Evolutionary conservation across 2,329 filamentous ascomycete species (phyloP).

Genomic region (Chaetomium strumarium): DNA sequence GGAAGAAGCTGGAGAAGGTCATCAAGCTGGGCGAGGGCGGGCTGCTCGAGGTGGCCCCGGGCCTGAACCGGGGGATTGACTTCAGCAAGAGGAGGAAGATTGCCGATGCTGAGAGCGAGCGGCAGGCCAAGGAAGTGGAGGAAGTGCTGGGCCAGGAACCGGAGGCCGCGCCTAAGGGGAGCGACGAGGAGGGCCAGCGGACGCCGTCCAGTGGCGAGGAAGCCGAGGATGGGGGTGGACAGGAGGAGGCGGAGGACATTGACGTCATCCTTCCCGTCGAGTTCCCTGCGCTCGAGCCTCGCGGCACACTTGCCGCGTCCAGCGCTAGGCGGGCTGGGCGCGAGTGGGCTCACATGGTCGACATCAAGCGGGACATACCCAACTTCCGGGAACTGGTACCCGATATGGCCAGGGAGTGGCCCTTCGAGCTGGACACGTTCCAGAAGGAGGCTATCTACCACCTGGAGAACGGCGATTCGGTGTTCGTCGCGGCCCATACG

Average conservation of each 20-base stretch:
- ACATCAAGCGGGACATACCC: slow-evolving; percentile 86
- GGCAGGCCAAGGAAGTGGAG: slow-evolving; percentile 65
- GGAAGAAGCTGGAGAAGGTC: slow-evolving; percentile 67
- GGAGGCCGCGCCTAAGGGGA: slow-evolving; percentile 31
- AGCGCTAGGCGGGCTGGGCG: slow-evolving; percentile 67
- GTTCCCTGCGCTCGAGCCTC: slow-evolving; percentile 85
- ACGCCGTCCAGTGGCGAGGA: slow-evolving; percentile 22
- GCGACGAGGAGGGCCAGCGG: slow-evolving; percentile 31
- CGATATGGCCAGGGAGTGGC: slow-evolving; percentile 93
- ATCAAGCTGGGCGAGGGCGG: slow-evolving; percentile 80
- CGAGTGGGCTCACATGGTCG: slow-evolving; percentile 98
- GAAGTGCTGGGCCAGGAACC: slow-evolving; percentile 49
- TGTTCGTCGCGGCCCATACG: slow-evolving; percentile 96
- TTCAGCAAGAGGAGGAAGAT: slow-evolving; percentile 57
- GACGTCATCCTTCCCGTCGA: slow-evolving; percentile 86
- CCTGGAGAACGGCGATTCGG: slow-evolving; percentile 90
- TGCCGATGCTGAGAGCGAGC: slow-evolving; percentile 52
- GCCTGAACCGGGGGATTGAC: slow-evolving; percentile 71
- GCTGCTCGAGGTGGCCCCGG: slow-evolving; percentile 75
- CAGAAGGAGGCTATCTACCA: slow-evolving; percentile 99
- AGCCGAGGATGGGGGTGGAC: slow-evolving; percentile 27
- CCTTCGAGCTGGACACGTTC: slow-evolving; percentile 95
- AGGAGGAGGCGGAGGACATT: slow-evolving; percentile 57
- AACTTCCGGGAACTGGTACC: slow-evolving; percentile 92
- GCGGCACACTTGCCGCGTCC: slow-evolving; percentile 66